phyloP scores from a whole-genome alignment of 371 early-diverging fungal species.

The Umbelopsis sp. region DNA sequence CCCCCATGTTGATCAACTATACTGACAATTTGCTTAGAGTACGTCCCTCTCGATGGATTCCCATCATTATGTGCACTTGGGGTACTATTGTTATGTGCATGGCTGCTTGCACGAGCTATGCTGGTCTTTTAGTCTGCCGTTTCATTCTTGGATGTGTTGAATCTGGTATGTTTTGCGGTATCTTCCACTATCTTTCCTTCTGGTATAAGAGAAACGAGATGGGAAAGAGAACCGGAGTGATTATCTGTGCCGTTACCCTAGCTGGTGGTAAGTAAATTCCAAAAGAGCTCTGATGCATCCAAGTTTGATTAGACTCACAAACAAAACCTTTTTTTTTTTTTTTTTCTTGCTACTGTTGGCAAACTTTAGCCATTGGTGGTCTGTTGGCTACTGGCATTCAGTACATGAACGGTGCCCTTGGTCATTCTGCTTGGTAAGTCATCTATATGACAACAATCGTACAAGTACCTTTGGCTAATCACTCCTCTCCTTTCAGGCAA shows the following conservation, averaged over 20 bases:
- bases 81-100: constrained; percentile 32
- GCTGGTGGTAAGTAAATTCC: constrained; percentile 32
- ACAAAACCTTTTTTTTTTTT: background rate
- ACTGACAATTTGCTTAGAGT: background rate
- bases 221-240: constrained; percentile 43
- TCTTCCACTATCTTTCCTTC: constrained; percentile 38
- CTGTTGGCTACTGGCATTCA: constrained; percentile 42
- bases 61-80: constrained; percentile 54
- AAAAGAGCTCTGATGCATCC: background rate
- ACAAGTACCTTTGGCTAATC: background rate
- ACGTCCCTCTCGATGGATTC: constrained; percentile 71
- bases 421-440: constrained; percentile 9
- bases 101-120: constrained; percentile 32
- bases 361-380: constrained; percentile 37
- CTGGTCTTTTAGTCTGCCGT: constrained; percentile 23
- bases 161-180: constrained; percentile 23
- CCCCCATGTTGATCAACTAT: background rate
- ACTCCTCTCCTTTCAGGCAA: background rate
- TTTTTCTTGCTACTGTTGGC: background rate
- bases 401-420: constrained; percentile 14
- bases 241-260: constrained; percentile 47
- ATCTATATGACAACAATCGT: background rate
- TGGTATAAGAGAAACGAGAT: constrained; percentile 52
- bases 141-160: constrained; percentile 30
- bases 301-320: background rate